Percentiles rank a stretch among this genome's conserved stretches.
Evolutionary conservation across 768 basidiomycete species (phyloP).

Genomic region (Russula brevipes): DNA sequence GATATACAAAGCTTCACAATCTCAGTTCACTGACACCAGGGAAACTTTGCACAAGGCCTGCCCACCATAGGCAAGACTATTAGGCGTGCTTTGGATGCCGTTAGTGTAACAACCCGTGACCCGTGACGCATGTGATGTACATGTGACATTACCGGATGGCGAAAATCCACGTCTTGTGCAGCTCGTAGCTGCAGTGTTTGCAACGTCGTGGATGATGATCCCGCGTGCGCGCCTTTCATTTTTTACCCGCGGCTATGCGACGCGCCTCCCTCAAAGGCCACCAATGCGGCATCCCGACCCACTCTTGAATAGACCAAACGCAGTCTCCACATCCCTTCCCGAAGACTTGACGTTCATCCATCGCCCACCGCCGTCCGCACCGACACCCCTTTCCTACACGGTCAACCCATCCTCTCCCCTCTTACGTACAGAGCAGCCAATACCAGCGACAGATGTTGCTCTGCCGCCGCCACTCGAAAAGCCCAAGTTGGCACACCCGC

Average conservation of each 20-base stretch:
- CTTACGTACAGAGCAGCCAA: constrained; percentile 38
- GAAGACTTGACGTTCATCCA: constrained; percentile 73
- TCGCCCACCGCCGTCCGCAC: constrained; percentile 75
- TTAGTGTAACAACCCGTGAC: no score
- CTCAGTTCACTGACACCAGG: no score
- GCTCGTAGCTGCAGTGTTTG: not conserved
- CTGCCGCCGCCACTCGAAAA: constrained; percentile 29
- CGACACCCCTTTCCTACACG: constrained; percentile 66
- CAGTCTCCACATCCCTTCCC: constrained; percentile 18
- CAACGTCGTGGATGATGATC: constrained; percentile 6
- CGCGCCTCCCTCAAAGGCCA: constrained; percentile 23
- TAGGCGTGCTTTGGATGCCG: no score
- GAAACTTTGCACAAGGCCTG: no score
- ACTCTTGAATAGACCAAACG: constrained; percentile 15
- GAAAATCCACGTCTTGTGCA: no score
- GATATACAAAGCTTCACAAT: no score
- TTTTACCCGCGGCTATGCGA: constrained; percentile 20
- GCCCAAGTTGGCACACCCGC: constrained; percentile 31
- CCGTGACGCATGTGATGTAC: not conserved
- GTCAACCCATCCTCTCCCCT: constrained; percentile 69
- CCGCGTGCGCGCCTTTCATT: not conserved
- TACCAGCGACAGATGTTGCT: constrained; percentile 23
- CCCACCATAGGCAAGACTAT: no score
- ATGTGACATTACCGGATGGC: not conserved
- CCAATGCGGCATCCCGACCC: constrained; percentile 24